Percentiles rank a stretch among this genome's conserved stretches.
phyloP scores from a whole-genome alignment of 495 filamentous ascomycete species.

The Aspergillus heteromorphus region DNA sequence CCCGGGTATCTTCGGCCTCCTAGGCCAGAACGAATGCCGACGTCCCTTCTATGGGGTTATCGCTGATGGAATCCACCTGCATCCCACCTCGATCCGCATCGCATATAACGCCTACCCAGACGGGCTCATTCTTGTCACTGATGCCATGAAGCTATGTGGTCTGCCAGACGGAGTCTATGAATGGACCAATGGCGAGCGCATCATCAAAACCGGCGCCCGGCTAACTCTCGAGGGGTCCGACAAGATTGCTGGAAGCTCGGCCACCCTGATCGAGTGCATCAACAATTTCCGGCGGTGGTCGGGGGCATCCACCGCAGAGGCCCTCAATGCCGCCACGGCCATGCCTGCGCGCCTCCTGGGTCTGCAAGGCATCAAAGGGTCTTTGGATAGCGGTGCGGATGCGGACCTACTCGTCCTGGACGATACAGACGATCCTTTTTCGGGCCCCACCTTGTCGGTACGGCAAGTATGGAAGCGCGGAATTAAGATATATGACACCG shows the following conservation, averaged over 20 bases:
- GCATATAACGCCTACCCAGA: conserved; percentile 53
- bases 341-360: conserved; percentile 72
- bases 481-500: conserved; percentile 40
- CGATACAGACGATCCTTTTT: conserved; percentile 42
- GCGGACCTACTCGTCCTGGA: conserved; percentile 72
- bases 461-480: conserved; percentile 80
- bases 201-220: conserved; percentile 61
- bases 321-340: conserved; percentile 63
- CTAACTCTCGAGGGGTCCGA: conserved; percentile 64
- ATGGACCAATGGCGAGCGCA: conserved; percentile 71
- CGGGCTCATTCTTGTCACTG: conserved; percentile 55
- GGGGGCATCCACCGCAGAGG: conserved; percentile 55
- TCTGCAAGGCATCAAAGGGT: conserved; percentile 60
- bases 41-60: conserved; percentile 58
- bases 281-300: conserved; percentile 74
- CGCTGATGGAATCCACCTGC: conserved; percentile 58
- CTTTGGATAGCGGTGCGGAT: conserved; percentile 63
- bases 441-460: conserved; percentile 48
- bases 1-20: conserved; percentile 74
- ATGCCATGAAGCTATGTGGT: conserved; percentile 58
- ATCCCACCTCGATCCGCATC: conserved; percentile 55
- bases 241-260: conserved; percentile 66
- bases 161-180: conserved; percentile 70
- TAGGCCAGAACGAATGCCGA: conserved; percentile 46
- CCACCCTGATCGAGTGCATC: conserved; percentile 72